Base-by-base conservation (phyloP, 2,329 filamentous ascomycete species). In the Onygena corvina region DNA sequence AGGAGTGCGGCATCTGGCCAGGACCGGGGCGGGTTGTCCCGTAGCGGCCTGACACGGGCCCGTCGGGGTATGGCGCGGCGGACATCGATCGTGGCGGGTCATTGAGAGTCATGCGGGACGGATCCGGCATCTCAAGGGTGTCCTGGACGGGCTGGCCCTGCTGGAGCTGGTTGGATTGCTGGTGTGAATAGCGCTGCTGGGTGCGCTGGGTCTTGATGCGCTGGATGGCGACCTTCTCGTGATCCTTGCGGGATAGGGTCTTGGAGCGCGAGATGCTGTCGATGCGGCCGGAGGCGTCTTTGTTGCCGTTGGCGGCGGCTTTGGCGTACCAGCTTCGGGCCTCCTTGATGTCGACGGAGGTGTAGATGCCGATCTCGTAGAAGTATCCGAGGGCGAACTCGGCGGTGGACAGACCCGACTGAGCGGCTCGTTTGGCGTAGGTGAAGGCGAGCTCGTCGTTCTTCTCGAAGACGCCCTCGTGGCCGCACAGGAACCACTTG, bases 311-410 rank as follows among this genome's bases (percentile, higher is more conserved):
- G 27, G 86, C 83, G 25, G 88, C 84, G 5, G 92, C 90, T 60
- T 87, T 81, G 56, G 84, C 79, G 63, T 98, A 98, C 92, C 92
- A 98, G 55, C 75, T 80, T 54, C 84, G 76, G 1, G 92, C 90
- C 63, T 92, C 85, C 46, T 80, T 76, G 35, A 95, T 69, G 62
- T 90, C 86, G 56, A 86, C 84, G n/a, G 80, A 77, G 20, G 93
- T 84, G 61, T 88, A 82, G 62, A 98, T 94, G 57, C 92, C 92
- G 58, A 98, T 93, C 65, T 98, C 92, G 63, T 92, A 80, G 69
- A 96, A 98, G 67, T 98, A 98, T 8, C 90, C 90, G 73, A 98
- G 79, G 21, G 92, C 92, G 61, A 98, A 98, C 65, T 96, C 88
- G 45, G 89, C 92, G 0, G 89, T 96, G 0, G 87, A 76, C 45